A percentile compares a stretch with the other conserved stretches of the same genome.
These are phyloP conservation scores for Calonectria fujianensis DNA, from an alignment of 2,329 filamentous ascomycete species.

Conservation along the genomic window DNA sequence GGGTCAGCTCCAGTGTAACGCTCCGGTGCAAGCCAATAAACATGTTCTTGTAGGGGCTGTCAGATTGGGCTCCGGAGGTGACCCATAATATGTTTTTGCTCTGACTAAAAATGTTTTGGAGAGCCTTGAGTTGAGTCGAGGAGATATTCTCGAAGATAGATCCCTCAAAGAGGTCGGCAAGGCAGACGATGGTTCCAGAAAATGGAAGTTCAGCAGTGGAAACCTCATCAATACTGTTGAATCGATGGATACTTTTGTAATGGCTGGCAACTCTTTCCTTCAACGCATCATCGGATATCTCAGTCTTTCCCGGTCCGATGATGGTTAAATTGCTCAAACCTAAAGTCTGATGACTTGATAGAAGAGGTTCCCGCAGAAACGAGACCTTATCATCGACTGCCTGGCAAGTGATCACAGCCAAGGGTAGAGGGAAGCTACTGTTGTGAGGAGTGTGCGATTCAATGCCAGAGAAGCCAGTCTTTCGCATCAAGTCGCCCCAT, in stretches of 20 bases:
- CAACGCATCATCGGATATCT: neutral
- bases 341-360: neutral
- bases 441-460: slow-evolving; percentile 7
- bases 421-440: neutral
- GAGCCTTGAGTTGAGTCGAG: neutral
- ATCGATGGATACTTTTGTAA: neutral
- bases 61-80: neutral
- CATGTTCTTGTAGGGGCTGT: slow-evolving; percentile 9
- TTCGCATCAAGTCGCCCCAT: slow-evolving; percentile 5
- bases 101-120: neutral
- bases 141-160: neutral
- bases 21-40: slow-evolving; percentile 1
- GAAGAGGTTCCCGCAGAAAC: slow-evolving; percentile 2
- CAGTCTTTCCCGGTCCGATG: neutral
- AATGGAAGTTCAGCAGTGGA: neutral
- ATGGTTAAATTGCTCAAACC: neutral
- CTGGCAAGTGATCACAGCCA: slow-evolving; percentile 10
- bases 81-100: slow-evolving; percentile 13
- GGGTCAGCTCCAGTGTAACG: neutral
- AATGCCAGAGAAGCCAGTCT: neutral
- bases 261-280: neutral
- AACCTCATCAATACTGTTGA: neutral
- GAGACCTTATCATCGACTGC: slow-evolving; percentile 7
- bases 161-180: neutral
- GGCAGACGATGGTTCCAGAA: neutral